Conservation (phyloP, 2,329 filamentous ascomycete species). For the Cladobotryum mycophilum region DNA sequence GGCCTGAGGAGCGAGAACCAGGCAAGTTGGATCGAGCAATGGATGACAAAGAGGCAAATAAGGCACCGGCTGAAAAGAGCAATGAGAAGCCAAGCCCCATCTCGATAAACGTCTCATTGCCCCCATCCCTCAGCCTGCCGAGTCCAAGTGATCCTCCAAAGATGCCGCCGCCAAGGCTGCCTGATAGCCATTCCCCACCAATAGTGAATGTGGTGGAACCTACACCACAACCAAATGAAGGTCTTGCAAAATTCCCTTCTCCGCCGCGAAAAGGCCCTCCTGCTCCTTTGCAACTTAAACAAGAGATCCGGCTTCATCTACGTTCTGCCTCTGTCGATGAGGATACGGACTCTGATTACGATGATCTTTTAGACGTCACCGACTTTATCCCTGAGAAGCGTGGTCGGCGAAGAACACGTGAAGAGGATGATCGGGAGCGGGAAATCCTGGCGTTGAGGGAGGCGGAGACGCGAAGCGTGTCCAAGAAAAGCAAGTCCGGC, state of each 20-base stretch:
- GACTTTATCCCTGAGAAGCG: constrained; percentile 56
- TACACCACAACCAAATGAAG: constrained; percentile 39
- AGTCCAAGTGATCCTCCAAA: constrained; percentile 42
- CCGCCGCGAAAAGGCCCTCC: constrained; percentile 77
- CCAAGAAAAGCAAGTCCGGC: constrained; percentile 60
- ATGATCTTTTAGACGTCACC: constrained; percentile 66
- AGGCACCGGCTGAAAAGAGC: constrained; percentile 40
- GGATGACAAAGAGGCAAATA: constrained; percentile 42
- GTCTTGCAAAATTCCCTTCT: constrained; percentile 47
- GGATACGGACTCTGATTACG: constrained; percentile 74
- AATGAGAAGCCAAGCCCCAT: constrained; percentile 38
- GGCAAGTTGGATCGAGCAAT: constrained; percentile 51
- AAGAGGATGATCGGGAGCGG: constrained; percentile 77
- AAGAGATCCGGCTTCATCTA: constrained; percentile 19
- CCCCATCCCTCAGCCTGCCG: constrained; percentile 51
- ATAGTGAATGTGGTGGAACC: constrained; percentile 37
- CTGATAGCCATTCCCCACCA: constrained; percentile 29
- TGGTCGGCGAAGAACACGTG: constrained; percentile 75
- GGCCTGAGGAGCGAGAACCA: constrained; percentile 52
- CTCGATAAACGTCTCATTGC: constrained; percentile 45
- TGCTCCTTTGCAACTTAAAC: constrained; percentile 66
- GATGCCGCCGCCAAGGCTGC: constrained; percentile 46
- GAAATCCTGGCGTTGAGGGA: constrained; percentile 62
- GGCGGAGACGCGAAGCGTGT: constrained; percentile 63
- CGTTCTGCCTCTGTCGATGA: constrained; percentile 44